phyloP scores from a whole-genome alignment of 345 rosid genomes.

The Rhodomyrtus tomentosa region DNA sequence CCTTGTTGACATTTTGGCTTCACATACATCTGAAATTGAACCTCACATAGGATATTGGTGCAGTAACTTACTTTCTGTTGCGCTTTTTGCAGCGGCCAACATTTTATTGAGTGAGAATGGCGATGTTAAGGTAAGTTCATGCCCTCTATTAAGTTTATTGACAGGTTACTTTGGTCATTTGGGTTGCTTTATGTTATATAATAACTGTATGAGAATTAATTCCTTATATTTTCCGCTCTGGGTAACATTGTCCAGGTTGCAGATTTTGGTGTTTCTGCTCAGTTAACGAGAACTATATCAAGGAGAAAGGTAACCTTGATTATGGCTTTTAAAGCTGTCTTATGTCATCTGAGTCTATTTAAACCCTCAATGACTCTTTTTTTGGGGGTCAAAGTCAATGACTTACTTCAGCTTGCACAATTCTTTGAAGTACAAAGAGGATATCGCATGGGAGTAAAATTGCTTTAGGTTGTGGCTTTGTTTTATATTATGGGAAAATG shows the following conservation, averaged over 20 bases:
- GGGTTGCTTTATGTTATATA: not conserved
- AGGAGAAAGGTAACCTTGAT: constrained; percentile 75
- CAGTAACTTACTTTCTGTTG: not conserved
- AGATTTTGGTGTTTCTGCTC: constrained; percentile 99
- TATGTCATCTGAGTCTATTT: not conserved
- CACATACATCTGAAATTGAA: not conserved
- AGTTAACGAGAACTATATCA: constrained; percentile 94
- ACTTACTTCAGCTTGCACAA: not conserved
- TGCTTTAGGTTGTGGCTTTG: not conserved
- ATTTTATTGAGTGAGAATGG: constrained; percentile 90
- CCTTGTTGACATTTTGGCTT: not conserved
- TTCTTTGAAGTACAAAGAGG: not conserved
- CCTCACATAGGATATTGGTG: not conserved
- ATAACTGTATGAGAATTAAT: not conserved
- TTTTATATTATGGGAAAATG: not conserved
- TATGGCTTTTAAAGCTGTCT: not conserved
- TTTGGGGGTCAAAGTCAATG: not conserved
- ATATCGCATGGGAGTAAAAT: not conserved
- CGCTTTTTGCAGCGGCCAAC: constrained; percentile 75
- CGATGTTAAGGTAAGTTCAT: constrained; percentile 80
- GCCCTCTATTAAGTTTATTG: not conserved
- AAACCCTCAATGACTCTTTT: not conserved
- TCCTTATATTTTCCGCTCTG: not conserved
- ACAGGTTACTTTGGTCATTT: not conserved
- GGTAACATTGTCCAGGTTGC: constrained; percentile 59